Conservation (phyloP, 345 rosid genomes). For the Salix suchowensis region DNA sequence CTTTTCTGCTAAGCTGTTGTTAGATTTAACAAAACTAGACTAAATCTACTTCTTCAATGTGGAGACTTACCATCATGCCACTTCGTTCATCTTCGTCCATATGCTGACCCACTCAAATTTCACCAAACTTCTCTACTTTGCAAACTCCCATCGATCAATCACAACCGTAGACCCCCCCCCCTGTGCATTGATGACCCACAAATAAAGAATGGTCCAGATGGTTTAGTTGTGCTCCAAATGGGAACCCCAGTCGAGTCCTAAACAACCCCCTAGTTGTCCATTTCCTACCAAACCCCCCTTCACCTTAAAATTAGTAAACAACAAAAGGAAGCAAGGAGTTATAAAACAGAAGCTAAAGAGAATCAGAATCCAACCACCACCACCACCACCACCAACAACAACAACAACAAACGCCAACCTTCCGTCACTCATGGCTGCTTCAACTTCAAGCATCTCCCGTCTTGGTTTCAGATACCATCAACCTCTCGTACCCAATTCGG, state of each 20-base stretch:
- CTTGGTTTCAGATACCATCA: conserved; percentile 3
- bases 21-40: too few species aligned
- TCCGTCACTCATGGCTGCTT: background rate
- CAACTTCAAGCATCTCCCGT: conserved; percentile 6
- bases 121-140: background rate
- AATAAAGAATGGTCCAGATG: background rate
- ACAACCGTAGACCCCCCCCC: background rate
- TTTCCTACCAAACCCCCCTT: background rate
- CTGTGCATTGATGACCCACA: background rate
- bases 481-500: background rate
- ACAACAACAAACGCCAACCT: background rate
- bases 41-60: too few species aligned
- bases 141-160: background rate
- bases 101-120: background rate
- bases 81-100: too few species aligned
- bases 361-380: background rate
- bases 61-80: too few species aligned
- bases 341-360: background rate
- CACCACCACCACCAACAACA: background rate
- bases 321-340: too few species aligned
- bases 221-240: background rate
- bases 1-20: too few species aligned
- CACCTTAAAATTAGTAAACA: too few species aligned
- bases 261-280: background rate
- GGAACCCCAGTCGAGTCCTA: background rate